phyloP scores from a whole-genome alignment of 148 eudicot species.

The Rhododendron ovatum region DNA sequence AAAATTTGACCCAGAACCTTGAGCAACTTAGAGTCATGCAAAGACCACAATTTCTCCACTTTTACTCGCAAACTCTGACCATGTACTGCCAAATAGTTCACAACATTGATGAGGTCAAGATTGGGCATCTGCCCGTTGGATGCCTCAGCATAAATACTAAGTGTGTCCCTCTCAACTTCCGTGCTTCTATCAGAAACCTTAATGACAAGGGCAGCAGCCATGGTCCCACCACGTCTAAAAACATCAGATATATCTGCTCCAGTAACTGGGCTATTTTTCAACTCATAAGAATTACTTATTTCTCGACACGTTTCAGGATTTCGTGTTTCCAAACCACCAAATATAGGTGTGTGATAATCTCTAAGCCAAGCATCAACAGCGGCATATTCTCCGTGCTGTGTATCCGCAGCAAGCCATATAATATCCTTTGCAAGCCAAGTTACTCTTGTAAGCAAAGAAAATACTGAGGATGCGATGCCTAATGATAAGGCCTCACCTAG shows the following conservation, averaged over 20 bases:
- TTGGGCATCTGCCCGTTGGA: constrained; percentile 99
- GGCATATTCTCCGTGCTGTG: constrained; percentile 79
- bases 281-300: constrained; percentile 14
- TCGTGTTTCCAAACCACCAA: constrained; percentile 31
- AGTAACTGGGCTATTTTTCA: constrained; percentile 12
- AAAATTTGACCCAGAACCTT: constrained; percentile 46
- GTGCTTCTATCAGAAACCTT: constrained; percentile 53
- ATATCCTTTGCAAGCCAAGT: constrained; percentile 96
- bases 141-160: constrained; percentile 87
- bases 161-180: constrained; percentile 43
- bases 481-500: constrained; percentile 66
- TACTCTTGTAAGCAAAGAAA: constrained; percentile 71
- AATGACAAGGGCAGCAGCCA: constrained; percentile 94
- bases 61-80: constrained; percentile 70
- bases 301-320: constrained; percentile 35
- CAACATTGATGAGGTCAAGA: constrained; percentile 89
- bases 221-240: constrained; percentile 91
- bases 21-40: constrained; percentile 60
- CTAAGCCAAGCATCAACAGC: constrained; percentile 83
- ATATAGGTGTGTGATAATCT: constrained; percentile 68
- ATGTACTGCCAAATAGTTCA: constrained; percentile 87
- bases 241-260: constrained; percentile 31
- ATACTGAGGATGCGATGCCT: constrained; percentile 68
- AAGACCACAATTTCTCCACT: constrained; percentile 65
- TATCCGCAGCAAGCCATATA: constrained; percentile 97